These are phyloP conservation scores for Fusarium setosum DNA, from an alignment of 2,329 filamentous ascomycete species.

Conservation along the genomic window DNA sequence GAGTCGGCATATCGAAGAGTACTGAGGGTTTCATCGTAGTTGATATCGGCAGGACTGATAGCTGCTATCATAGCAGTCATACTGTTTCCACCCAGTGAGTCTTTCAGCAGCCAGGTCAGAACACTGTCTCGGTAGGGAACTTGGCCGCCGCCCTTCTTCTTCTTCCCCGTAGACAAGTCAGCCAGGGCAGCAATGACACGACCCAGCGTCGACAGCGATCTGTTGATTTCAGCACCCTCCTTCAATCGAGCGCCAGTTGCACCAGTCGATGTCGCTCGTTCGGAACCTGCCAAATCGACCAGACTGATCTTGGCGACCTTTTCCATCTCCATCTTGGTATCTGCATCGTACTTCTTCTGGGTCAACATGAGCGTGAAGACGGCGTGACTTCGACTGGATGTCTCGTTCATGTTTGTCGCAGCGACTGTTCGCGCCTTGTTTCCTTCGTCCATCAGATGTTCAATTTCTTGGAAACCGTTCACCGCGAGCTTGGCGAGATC, in stretches of 20 bases:
- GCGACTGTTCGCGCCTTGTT: slow-evolving; percentile 99
- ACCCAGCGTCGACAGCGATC: slow-evolving; percentile 93
- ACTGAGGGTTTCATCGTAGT: slow-evolving; percentile 97
- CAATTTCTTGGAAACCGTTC: slow-evolving; percentile 92
- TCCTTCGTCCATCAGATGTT: slow-evolving; percentile 98
- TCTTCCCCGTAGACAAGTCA: slow-evolving; percentile 90
- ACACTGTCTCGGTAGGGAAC: slow-evolving; percentile 98
- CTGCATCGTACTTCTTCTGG: slow-evolving; percentile 89
- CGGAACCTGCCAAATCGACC: slow-evolving; percentile 97
- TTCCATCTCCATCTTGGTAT: slow-evolving; percentile 97
- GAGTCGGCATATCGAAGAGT: slow-evolving; percentile 97
- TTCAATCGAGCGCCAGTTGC: slow-evolving; percentile 95
- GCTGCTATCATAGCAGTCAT: slow-evolving; percentile 99
- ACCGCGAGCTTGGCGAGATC: slow-evolving; percentile 96
- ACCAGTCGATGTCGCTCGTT: slow-evolving; percentile 95
- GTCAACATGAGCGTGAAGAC: slow-evolving; percentile 97
- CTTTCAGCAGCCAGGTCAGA: slow-evolving; percentile 95
- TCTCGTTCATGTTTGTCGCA: slow-evolving; percentile 99
- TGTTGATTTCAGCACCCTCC: slow-evolving; percentile 98
- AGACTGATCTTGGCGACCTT: slow-evolving; percentile 98
- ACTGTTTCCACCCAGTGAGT: slow-evolving; percentile 96
- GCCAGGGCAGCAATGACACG: slow-evolving; percentile 97
- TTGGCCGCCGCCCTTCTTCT: slow-evolving; percentile 73
- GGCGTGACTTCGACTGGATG: slow-evolving; percentile 96
- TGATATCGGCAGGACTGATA: slow-evolving; percentile 98